Base-by-base conservation (phyloP, 768 basidiomycete species). In the Russula compacta region DNA sequence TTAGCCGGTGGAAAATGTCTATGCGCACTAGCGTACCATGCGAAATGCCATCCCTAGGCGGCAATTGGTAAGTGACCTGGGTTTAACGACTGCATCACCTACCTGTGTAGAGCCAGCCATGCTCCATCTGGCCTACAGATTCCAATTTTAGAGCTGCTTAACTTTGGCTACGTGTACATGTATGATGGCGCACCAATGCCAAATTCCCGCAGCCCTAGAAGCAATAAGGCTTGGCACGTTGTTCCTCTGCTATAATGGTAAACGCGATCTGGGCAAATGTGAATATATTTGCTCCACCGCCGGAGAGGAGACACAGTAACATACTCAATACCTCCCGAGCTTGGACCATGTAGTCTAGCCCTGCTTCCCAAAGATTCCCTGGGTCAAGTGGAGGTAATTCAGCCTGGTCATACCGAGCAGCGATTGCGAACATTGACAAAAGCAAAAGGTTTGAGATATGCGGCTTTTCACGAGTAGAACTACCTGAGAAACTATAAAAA, bases 51-150 rank as follows among this genome's bases (percentile, higher is more conserved):
- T 85, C 40, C 85, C 85, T 79, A 43, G 17, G 38, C n/a, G 42
- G 39, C 11, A 19, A 19, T 55, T 47, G 49, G 17, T 57, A 29
- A 64, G 53, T 24, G 24, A 15, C 40, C 2, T 47, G 35, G 12
- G 1, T 1, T 36, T n/a, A n/a, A n/a, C 1, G 6, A 39, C 36
- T 19, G 36, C 17, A 39, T 35, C 35, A 59, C 67, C 48, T 59
- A 85, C 88, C 88, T 64, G 86, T 83, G 67, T 86, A 89, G 50
- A 90, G 77, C 92, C 92, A 95, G 1, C 87, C 89, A 69, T 89
- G 85, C 62, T 89, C 86, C 86, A 91, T 90, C 14, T 78, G 76
- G 33, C 79, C 78, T 79, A 62, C 35, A 40, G 7, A 46, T 33
- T 15, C n/a, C 5, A 9, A 9, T 21, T 11, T 40, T 42, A 29